phyloP scores from a whole-genome alignment of 148 eudicot species.

The Vaccinium darrowii region DNA sequence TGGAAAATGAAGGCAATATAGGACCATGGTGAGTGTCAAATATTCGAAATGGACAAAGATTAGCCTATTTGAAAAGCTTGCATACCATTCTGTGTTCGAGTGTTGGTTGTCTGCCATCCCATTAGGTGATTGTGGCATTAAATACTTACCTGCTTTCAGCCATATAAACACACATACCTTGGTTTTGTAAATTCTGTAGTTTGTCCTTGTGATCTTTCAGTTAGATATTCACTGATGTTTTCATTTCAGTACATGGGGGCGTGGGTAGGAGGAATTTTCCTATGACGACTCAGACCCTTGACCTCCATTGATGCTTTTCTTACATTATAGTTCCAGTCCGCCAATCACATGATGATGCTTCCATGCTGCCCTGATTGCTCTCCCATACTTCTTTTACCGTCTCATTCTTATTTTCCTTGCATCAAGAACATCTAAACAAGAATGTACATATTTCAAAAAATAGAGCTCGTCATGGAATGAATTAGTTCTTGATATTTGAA shows the following conservation, averaged over 20 bases:
- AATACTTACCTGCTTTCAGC: not conserved
- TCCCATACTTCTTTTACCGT: not conserved
- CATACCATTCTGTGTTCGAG: not conserved
- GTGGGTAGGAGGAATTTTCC: not conserved
- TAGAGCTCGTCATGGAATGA: not conserved
- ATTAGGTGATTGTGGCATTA: not conserved
- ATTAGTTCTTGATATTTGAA: not conserved
- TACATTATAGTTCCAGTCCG: not conserved
- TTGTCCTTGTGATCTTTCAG: not conserved
- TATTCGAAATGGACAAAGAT: not conserved
- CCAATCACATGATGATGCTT: not conserved
- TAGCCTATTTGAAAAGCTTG: not conserved
- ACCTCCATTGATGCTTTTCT: not conserved
- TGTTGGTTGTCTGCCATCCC: not conserved
- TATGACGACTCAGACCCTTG: not conserved
- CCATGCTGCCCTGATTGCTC: not conserved
- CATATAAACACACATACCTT: not conserved
- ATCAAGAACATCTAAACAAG: not conserved
- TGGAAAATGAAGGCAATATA: not conserved
- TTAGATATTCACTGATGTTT: not conserved
- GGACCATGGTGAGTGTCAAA: no score
- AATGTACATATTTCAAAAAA: not conserved
- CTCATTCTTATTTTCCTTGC: not conserved
- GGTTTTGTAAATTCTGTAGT: not conserved
- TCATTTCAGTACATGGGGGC: not conserved